A percentile compares a stretch with the other conserved stretches of the same genome.
These are phyloP conservation scores for grape (Vitis vinifera) DNA, from an alignment of 164 flowering plant genomes.

Conservation along the genomic window ASM3070453v1 NC_081821.1:12166001-12166500, in stretches of 20 bases:
- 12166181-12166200: neutral
- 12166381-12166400: neutral
- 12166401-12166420: neutral
- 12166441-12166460: neutral
- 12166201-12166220: neutral
- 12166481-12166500: too few relatives aligned
- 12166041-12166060: conserved; percentile 32
- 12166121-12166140: conserved; percentile 61
- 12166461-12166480: too few relatives aligned
- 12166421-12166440: neutral
- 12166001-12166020: conserved; percentile 47
- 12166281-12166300: too few relatives aligned
- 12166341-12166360: too few relatives aligned
- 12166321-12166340: too few relatives aligned
- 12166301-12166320: too few relatives aligned
- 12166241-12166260: too few relatives aligned
- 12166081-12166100: conserved; percentile 75
- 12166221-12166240: neutral
- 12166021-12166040: conserved; percentile 22
- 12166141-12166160: conserved; percentile 50
- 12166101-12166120: conserved; percentile 74
- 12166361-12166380: too few relatives aligned
- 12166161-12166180: conserved; percentile 40
- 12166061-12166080: conserved; percentile 54
- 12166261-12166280: too few relatives aligned